Conservation (phyloP, 2,329 filamentous ascomycete species). For the Colletotrichum australisinense region DNA sequence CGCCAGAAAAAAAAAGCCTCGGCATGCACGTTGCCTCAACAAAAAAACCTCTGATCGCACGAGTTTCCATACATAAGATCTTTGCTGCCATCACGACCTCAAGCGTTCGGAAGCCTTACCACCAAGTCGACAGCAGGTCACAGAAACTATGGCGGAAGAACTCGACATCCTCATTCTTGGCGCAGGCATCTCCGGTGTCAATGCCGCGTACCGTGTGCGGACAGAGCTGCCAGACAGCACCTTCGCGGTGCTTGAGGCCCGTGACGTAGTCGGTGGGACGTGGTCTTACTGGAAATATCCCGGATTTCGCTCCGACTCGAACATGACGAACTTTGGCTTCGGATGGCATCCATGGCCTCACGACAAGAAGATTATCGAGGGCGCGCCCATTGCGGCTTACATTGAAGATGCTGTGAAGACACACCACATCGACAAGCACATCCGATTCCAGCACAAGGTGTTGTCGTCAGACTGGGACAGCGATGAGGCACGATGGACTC, state of each 20-base stretch:
- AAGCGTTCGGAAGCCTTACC: no score
- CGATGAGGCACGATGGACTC: slow-evolving; percentile 65
- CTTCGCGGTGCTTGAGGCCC: slow-evolving; percentile 76
- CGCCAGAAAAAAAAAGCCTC: slow-evolving; percentile 18
- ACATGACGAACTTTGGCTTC: slow-evolving; percentile 73
- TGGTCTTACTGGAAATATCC: slow-evolving; percentile 85
- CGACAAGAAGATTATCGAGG: slow-evolving; percentile 63
- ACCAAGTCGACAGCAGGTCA: background rate
- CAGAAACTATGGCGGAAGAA: slow-evolving; percentile 35
- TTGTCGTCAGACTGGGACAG: slow-evolving; percentile 64
- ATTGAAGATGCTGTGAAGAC: slow-evolving; percentile 61
- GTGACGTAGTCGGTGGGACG: slow-evolving; percentile 76
- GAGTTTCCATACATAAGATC: background rate
- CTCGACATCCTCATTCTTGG: slow-evolving; percentile 74
- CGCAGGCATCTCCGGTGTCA: slow-evolving; percentile 80
- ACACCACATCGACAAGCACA: slow-evolving; percentile 64
- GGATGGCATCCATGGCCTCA: slow-evolving; percentile 78
- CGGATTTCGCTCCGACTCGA: slow-evolving; percentile 75
- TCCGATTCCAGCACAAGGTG: slow-evolving; percentile 63
- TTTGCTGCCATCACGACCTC: background rate
- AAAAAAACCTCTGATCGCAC: slow-evolving; percentile 2
- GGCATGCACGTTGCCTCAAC: slow-evolving; percentile 12
- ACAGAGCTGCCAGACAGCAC: slow-evolving; percentile 63
- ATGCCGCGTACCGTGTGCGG: slow-evolving; percentile 75
- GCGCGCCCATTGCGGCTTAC: slow-evolving; percentile 63